Conservation (phyloP, 73 alveolate species). For the Paramecium caudatum region DNA sequence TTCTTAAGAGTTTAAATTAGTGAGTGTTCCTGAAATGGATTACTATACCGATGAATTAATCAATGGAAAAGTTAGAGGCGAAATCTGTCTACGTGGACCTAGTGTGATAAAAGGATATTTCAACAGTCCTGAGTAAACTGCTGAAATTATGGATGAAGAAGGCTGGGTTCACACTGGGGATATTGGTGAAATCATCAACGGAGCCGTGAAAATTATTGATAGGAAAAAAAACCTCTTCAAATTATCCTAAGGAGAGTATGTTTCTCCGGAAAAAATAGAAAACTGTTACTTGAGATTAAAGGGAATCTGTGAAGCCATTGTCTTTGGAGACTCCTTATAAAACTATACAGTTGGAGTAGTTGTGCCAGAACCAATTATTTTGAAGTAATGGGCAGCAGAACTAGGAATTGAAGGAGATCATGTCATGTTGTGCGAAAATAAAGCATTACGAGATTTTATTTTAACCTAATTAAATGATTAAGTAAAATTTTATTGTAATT, state of each 20-base stretch:
- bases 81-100: slow-evolving; percentile 89
- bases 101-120: slow-evolving; percentile 89
- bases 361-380: slow-evolving; percentile 87
- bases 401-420: slow-evolving; percentile 59
- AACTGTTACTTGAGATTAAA: slow-evolving; percentile 80
- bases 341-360: slow-evolving; percentile 88
- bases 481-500: neutral
- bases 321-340: slow-evolving; percentile 94
- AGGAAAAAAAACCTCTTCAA: slow-evolving; percentile 94
- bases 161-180: slow-evolving; percentile 99
- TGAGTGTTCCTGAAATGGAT: slow-evolving; percentile 90
- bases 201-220: slow-evolving; percentile 89
- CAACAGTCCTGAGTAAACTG: slow-evolving; percentile 89
- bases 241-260: slow-evolving; percentile 95
- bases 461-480: slow-evolving; percentile 67
- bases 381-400: slow-evolving; percentile 74
- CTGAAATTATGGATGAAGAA: slow-evolving; percentile 89
- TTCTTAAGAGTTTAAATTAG: slow-evolving; percentile 82
- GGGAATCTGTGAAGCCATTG: slow-evolving; percentile 89
- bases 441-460: slow-evolving; percentile 20
- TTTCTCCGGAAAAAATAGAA: slow-evolving; percentile 98
- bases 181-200: slow-evolving; percentile 84
- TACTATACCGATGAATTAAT: slow-evolving; percentile 83
- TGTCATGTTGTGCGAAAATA: slow-evolving; percentile 72
- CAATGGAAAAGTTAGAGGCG: slow-evolving; percentile 92